phyloP scores from a whole-genome alignment of 2,329 filamentous ascomycete genomes.

The Oidium heveae region DNA sequence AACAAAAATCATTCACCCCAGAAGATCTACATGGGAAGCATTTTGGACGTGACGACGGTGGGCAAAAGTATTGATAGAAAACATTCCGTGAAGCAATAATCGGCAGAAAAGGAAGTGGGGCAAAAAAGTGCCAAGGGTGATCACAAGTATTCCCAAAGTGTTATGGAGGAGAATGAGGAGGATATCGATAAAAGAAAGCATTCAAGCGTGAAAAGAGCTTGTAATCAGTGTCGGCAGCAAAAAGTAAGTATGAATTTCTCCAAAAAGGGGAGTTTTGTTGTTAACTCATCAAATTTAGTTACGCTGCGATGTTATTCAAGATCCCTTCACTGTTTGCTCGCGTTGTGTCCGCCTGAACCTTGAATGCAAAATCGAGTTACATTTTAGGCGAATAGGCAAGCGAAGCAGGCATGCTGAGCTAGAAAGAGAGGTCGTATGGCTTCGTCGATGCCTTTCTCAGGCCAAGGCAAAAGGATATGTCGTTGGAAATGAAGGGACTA shows the following conservation, averaged over 20 bases:
- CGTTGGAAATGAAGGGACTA: constrained; percentile 26
- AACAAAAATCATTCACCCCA: too few species aligned
- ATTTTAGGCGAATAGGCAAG: constrained; percentile 68
- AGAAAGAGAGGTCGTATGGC: constrained; percentile 54
- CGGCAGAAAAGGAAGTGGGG: too few species aligned
- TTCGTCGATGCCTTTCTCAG: constrained; percentile 33
- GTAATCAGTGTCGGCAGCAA: constrained; percentile 67
- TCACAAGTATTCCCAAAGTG: constrained; percentile 19
- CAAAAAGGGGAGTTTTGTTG: constrained; percentile 1
- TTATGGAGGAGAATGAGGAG: constrained; percentile 26
- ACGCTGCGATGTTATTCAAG: constrained; percentile 62
- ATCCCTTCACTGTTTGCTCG: constrained; percentile 53
- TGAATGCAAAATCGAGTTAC: constrained; percentile 65
- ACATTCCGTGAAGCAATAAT: too few species aligned
- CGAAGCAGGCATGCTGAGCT: constrained; percentile 65
- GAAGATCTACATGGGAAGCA: too few species aligned
- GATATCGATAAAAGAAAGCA: constrained; percentile 36
- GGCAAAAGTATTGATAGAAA: too few species aligned
- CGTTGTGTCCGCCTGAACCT: constrained; percentile 59
- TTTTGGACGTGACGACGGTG: too few species aligned
- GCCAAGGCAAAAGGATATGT: constrained; percentile 33
- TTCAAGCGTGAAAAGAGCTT: constrained; percentile 51
- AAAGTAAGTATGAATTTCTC: constrained; percentile 31
- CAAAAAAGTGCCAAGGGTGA: too few species aligned
- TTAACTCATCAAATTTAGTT: constrained; percentile 24